Evolutionary conservation across 164 flowering plant species (phyloP).

Genomic region (Aristolochia contorta): DNA sequence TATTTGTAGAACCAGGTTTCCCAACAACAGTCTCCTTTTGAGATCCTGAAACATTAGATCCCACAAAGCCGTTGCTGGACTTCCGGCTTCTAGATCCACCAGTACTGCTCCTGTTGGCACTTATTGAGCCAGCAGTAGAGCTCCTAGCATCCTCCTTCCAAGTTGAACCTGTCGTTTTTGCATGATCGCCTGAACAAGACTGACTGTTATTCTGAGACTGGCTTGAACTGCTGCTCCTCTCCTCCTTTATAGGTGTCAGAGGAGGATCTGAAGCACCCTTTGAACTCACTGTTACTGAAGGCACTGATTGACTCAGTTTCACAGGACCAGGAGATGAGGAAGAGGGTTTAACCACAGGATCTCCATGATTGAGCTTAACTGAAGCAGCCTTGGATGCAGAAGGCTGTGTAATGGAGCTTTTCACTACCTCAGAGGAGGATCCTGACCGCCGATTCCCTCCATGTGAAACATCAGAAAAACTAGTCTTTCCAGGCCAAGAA

Average conservation of each 20-base stretch:
- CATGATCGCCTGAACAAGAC: slow-evolving; percentile 66
- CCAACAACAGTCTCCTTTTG: slow-evolving; percentile 44
- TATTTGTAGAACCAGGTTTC: slow-evolving; percentile 30
- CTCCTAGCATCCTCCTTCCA: slow-evolving; percentile 72
- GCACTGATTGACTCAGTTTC: slow-evolving; percentile 31
- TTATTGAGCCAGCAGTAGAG: slow-evolving; percentile 53
- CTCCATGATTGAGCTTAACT: slow-evolving; percentile 37
- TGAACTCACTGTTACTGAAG: slow-evolving; percentile 20
- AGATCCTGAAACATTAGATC: slow-evolving; percentile 31
- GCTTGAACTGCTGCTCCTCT: slow-evolving; percentile 66
- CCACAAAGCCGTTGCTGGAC: slow-evolving; percentile 43
- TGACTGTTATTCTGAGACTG: slow-evolving; percentile 82
- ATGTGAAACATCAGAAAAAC: slow-evolving; percentile 45
- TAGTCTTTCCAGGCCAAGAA: slow-evolving; percentile 52
- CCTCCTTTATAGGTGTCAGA: slow-evolving; percentile 29
- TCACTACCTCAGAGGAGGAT: slow-evolving; percentile 46
- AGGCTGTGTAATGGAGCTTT: slow-evolving; percentile 39
- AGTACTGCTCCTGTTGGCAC: slow-evolving; percentile 37
- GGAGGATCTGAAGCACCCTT: slow-evolving; percentile 32
- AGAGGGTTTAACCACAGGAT: slow-evolving; percentile 34
- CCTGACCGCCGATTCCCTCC: slow-evolving; percentile 43
- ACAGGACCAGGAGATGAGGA: slow-evolving; percentile 35
- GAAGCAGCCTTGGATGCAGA: slow-evolving; percentile 42
- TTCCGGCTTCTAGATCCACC: slow-evolving; percentile 50
- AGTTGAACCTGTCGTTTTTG: slow-evolving; percentile 34